These are phyloP conservation scores for Talaromyces trachyspermus DNA, from an alignment of 495 filamentous ascomycete species.

Conservation along the genomic window DNA sequence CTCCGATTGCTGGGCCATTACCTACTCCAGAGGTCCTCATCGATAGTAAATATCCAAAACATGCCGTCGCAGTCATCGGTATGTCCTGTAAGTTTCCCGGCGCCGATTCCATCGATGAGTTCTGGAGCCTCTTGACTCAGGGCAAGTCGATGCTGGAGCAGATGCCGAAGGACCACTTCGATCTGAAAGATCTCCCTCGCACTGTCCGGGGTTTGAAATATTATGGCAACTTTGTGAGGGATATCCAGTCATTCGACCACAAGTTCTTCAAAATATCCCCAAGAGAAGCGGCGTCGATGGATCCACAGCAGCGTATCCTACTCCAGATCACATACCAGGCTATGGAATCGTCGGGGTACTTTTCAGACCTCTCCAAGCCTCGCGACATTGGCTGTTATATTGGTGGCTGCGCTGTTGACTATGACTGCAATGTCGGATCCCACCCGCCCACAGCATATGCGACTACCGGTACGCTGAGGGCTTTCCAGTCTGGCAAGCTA, in stretches of 20 bases:
- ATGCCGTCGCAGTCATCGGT: conserved; percentile 34
- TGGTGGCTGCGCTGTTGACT: conserved; percentile 24
- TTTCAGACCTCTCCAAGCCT: background rate
- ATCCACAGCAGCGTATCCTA: conserved; percentile 35
- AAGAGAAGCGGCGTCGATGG: conserved; percentile 32
- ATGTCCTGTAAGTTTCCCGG: conserved; percentile 32
- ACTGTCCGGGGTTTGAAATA: conserved; percentile 15
- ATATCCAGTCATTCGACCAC: conserved; percentile 20
- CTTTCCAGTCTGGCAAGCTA: conserved; percentile 29
- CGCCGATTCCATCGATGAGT: conserved; percentile 29
- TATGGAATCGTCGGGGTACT: conserved; percentile 21
- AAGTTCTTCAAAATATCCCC: conserved; percentile 21
- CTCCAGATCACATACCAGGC: conserved; percentile 33
- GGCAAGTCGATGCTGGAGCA: conserved; percentile 13
- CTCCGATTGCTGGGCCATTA: too few species aligned
- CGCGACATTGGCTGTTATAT: conserved; percentile 30
- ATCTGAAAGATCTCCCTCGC: background rate
- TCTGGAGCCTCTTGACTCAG: conserved; percentile 25
- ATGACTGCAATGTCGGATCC: conserved; percentile 33
- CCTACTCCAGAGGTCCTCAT: too few species aligned
- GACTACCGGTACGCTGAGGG: conserved; percentile 25
- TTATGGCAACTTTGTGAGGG: conserved; percentile 27
- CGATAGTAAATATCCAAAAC: conserved; percentile 1
- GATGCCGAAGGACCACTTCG: conserved; percentile 14
- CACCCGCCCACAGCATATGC: conserved; percentile 30